These are phyloP conservation scores for Ophiocordyceps camponoti-leonardi DNA, from an alignment of 2,329 filamentous ascomycete species.

Conservation along the genomic window DNA sequence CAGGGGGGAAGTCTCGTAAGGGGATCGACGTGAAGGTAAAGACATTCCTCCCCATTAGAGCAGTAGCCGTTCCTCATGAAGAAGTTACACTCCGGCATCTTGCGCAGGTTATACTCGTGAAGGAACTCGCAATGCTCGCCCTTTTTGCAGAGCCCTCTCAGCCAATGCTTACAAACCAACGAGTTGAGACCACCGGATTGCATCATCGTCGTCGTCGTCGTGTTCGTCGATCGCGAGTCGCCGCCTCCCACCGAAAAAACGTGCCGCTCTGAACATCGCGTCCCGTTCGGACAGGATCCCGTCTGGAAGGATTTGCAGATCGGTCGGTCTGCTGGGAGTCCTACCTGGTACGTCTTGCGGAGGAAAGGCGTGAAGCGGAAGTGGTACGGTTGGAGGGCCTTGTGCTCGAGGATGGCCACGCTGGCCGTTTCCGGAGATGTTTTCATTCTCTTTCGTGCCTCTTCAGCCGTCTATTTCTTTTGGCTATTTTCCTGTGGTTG, in stretches of 20 bases:
- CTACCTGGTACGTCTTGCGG: conserved; percentile 66
- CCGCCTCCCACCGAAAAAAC: conserved; percentile 9
- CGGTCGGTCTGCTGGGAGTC: conserved; percentile 60
- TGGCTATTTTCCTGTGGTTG: too few species aligned
- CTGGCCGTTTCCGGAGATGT: conserved; percentile 5
- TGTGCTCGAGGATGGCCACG: conserved; percentile 37
- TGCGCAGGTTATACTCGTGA: conserved; percentile 94
- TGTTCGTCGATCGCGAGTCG: conserved; percentile 2
- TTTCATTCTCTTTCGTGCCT: too few species aligned
- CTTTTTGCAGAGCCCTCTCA: conserved; percentile 94
- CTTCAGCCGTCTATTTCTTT: too few species aligned
- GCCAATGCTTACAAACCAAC: conserved; percentile 97
- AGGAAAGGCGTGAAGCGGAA: conserved; percentile 84
- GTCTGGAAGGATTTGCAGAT: conserved; percentile 74
- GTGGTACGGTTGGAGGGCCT: conserved; percentile 37
- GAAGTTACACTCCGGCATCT: conserved; percentile 98
- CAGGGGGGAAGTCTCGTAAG: conserved; percentile 64
- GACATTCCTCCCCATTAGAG: conserved; percentile 89
- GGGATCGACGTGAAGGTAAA: conserved; percentile 81
- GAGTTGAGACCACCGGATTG: conserved; percentile 47
- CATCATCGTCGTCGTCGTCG: conserved; percentile 6
- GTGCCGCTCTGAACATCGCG: conserved; percentile 75
- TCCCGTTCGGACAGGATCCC: conserved; percentile 74
- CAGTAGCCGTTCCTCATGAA: conserved; percentile 89
- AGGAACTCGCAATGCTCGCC: conserved; percentile 93